Base-by-base conservation (phyloP, 2,329 filamentous ascomycete genomes). In the Xylariaceae sp. region DNA sequence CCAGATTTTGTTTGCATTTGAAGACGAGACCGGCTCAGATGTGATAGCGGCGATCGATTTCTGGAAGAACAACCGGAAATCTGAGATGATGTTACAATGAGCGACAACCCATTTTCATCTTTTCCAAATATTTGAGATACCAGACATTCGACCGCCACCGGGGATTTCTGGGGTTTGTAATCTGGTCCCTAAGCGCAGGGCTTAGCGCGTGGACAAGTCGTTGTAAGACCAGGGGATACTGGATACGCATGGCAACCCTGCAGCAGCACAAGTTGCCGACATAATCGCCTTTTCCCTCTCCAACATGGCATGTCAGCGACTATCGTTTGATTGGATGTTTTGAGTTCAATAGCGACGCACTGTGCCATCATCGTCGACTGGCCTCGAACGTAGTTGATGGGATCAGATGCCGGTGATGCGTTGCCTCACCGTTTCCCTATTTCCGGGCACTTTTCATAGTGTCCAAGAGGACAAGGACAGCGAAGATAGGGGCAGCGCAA, bases 1-100 rank as follows among this genome's bases (percentile, higher is more conserved):
- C 51, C 33, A 98, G 93, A 97, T 98, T 55, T 69, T 98, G 39
- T 97, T 96, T 67, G 91, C 93, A 37, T 96, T 96, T 63, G 93
- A 98, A 71, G 91, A 97, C 59, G 93, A 98, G 64, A 74, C 81
- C 51, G 91, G 93, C 53, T 88, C 94, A 61, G 93, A 98, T 61
- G 83, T 95, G 39, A 86, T 98, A 49, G 89, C 93, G 55, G 89
- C 89, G 48, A 80, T 98, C 61, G 93, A 98, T 69, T 98, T 98
- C 72, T 98, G 91, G 91, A 88, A 82, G 69, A 82, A 72, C 54
- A 78, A 72, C 56, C 66, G 74, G 45, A 71, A 69, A 48, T 77
- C 73, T 3, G 72, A 73, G 39, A 43, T 58, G 38, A 19, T 42
- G 47, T 29, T 47, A 28, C 45, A 51, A 44, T 58, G 48, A 52